phyloP scores from a whole-genome alignment of 2,329 filamentous ascomycete genomes.

The Claviceps spartinae region DNA sequence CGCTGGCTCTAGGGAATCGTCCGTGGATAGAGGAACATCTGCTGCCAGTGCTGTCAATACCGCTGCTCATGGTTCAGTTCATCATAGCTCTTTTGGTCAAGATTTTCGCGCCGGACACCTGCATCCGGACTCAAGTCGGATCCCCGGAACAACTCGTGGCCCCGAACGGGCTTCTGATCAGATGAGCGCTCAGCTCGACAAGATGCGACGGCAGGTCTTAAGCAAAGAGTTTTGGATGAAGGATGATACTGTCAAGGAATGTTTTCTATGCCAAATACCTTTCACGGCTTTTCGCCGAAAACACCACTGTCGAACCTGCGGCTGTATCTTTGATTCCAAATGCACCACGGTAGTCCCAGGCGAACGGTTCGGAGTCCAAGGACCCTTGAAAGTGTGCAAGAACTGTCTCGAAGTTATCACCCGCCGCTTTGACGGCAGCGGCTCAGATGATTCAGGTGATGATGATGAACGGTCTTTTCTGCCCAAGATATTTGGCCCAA shows the following conservation, averaged over 20 bases:
- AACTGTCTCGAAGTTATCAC: slow-evolving; percentile 86
- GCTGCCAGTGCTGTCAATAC: slow-evolving; percentile 45
- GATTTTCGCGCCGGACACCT: slow-evolving; percentile 31
- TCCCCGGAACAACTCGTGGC: slow-evolving; percentile 42
- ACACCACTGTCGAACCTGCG: slow-evolving; percentile 89
- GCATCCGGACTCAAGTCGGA: slow-evolving; percentile 33
- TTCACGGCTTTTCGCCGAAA: slow-evolving; percentile 93
- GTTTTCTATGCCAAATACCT: slow-evolving; percentile 77
- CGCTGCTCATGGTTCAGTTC: slow-evolving; percentile 43
- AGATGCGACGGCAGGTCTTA: slow-evolving; percentile 74
- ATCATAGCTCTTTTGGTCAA: slow-evolving; percentile 41
- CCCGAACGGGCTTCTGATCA: slow-evolving; percentile 41
- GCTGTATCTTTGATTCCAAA: slow-evolving; percentile 96
- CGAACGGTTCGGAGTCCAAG: slow-evolving; percentile 72
- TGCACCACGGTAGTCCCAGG: slow-evolving; percentile 89
- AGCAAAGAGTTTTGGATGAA: slow-evolving; percentile 99
- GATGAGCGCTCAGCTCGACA: slow-evolving; percentile 48
- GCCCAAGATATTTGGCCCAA: slow-evolving; percentile 46
- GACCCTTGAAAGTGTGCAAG: slow-evolving; percentile 79
- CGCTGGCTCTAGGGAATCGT: slow-evolving; percentile 42
- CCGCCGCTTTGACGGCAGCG: slow-evolving; percentile 74
- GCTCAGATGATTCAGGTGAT: slow-evolving; percentile 75
- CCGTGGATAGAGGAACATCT: slow-evolving; percentile 41
- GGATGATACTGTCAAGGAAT: slow-evolving; percentile 95
- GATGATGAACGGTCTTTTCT: slow-evolving; percentile 64